Evolutionary conservation across 2,329 filamentous ascomycete genomes (phyloP).

Genomic region (Colletotrichum tamarilloi): DNA sequence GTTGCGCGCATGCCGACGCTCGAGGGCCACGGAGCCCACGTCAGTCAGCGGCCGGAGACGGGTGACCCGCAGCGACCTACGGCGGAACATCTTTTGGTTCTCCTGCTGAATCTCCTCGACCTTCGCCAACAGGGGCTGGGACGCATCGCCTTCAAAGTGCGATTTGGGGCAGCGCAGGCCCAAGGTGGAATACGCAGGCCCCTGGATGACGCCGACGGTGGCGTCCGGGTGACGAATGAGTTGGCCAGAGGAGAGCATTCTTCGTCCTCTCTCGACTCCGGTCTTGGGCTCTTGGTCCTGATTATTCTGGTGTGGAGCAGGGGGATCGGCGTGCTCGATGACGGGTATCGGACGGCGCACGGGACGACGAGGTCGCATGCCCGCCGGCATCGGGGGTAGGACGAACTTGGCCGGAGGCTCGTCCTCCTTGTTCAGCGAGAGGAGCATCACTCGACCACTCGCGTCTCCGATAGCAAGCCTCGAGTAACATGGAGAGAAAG

Average conservation of each 20-base stretch:
- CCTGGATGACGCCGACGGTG: conserved; percentile 66
- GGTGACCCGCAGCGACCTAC: conserved; percentile 22
- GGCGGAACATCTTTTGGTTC: conserved; percentile 42
- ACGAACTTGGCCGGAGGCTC: conserved; percentile 48
- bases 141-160: conserved; percentile 57
- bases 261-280: conserved; percentile 42
- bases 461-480: conserved; percentile 70
- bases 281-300: conserved; percentile 34
- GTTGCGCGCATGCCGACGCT: conserved; percentile 42
- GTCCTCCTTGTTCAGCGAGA: conserved; percentile 60
- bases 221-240: conserved; percentile 57
- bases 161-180: conserved; percentile 59
- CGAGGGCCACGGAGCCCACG: not conserved
- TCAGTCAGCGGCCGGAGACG: conserved; percentile 22
- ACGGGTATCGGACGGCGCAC: conserved; percentile 60
- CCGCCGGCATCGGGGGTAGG: conserved; percentile 47
- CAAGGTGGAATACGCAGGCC: conserved; percentile 59
- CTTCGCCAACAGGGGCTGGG: conserved; percentile 55
- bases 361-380: conserved; percentile 38
- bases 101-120: conserved; percentile 58
- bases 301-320: conserved; percentile 47
- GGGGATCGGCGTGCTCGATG: conserved; percentile 62
- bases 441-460: conserved; percentile 67
- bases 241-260: conserved; percentile 52
- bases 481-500: conserved; percentile 67